Evolutionary conservation across 2,329 filamentous ascomycete genomes (phyloP), one percentile per base, ranked within the genome.

Genomic region (Alternaria novae-zelandiae): DNA sequence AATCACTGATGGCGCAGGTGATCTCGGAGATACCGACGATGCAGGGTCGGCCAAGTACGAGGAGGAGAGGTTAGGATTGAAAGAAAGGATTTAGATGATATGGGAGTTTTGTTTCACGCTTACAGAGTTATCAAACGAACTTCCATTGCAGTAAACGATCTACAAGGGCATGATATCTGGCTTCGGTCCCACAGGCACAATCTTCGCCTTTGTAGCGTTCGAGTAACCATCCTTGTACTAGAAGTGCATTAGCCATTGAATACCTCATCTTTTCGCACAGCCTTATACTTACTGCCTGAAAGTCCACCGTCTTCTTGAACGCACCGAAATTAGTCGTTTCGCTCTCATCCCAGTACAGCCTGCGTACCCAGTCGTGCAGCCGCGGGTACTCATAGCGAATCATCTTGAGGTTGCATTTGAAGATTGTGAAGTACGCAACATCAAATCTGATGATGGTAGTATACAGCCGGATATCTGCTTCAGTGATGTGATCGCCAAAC

Each of bases 341-440:
- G 26, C 70, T 66, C 59, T 75, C 70, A 44, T 90, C 90, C 94
- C 94, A 97, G 83, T 97, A 97, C 70, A 96, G 82, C 74, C 88
- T 86, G 61, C 91, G 86, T 82, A 96, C 80, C 93, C 93, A 97
- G 61, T 81, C 83, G 82, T 97, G 91, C 64, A 96, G 82, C 54
- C 85, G 84, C 36, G 94, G 93, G 78, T 95, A 97, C 3, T 93
- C 93, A 15, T 88, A 90, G 54, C 93, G 86, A 74, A 96, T 93
- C 81, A 96, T 92, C 30, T 89, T 86, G 66, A 96, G 82, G 82
- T 96, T 96, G 83, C 91, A 94, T 79, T 89, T 89, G 81, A 89
- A 89, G 71, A 89, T 80, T 70, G 83, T 83, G 6, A 82, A 82
- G 63, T 84, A 84, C 23, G 83, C 82, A 3, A 79, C 70, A 60